Evolutionary conservation across 73 alveolate genomes (phyloP).

Genomic region (Paramecium sonneborni): DNA sequence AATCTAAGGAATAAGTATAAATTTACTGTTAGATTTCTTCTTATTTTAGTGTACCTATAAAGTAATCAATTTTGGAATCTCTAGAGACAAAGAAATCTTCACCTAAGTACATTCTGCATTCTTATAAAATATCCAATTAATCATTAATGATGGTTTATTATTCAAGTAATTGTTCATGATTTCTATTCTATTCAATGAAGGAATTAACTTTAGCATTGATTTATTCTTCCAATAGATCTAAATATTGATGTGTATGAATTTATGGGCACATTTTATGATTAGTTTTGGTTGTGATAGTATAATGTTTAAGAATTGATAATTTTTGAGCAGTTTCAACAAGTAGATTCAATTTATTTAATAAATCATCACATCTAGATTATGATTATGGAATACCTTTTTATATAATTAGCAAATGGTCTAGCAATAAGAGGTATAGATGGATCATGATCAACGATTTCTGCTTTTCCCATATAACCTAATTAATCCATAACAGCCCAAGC

Average conservation of each 20-base stretch:
- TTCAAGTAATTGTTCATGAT: background rate
- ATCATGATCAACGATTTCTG: conserved; percentile 90
- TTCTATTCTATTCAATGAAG: background rate
- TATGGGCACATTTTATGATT: background rate
- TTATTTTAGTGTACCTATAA: conserved; percentile 32
- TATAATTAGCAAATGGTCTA: conserved; percentile 71
- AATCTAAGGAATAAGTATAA: background rate
- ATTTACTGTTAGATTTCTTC: background rate
- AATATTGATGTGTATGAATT: conserved; percentile 19
- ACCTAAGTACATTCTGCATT: conserved; percentile 15
- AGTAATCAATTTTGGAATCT: conserved; percentile 32
- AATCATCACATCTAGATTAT: conserved; percentile 28
- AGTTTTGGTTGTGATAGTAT: background rate
- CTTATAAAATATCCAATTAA: background rate
- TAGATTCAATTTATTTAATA: background rate
- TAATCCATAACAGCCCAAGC: conserved; percentile 87
- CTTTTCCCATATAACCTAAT: conserved; percentile 86
- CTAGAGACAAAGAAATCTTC: background rate
- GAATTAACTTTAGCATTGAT: background rate
- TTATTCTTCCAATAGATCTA: conserved; percentile 52
- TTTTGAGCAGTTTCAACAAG: background rate
- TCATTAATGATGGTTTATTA: background rate
- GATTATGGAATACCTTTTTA: background rate
- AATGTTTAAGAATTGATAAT: background rate
- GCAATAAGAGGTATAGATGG: conserved; percentile 72